A percentile compares a stretch with the other conserved stretches of the same genome.
These are phyloP conservation scores for Vigna reflexopilosa DNA, from an alignment of 306 rosid species.

Conservation along the genomic window DNA sequence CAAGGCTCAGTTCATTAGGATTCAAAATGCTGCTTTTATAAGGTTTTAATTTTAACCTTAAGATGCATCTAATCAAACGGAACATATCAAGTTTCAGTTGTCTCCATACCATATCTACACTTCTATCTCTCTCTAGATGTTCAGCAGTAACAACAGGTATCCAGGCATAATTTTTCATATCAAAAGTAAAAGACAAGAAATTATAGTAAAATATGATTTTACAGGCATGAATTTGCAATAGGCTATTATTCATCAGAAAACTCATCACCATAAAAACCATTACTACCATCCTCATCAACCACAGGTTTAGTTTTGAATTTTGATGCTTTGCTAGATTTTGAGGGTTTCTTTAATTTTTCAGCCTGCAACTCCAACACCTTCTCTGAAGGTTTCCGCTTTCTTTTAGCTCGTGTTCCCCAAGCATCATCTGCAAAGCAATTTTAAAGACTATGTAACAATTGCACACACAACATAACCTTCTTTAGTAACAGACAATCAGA, in stretches of 20 bases:
- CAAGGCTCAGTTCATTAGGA: no score
- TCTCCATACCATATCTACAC: no score
- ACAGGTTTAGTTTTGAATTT: conserved; percentile 58
- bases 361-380: conserved; percentile 89
- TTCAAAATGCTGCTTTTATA: no score
- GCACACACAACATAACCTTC: not conserved
- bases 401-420: conserved; percentile 55
- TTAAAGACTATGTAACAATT: not conserved
- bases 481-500: not conserved
- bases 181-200: not conserved
- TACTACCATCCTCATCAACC: conserved; percentile 60
- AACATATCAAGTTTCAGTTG: no score
- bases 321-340: conserved; percentile 58
- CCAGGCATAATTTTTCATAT: not conserved
- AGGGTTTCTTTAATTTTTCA: conserved; percentile 73
- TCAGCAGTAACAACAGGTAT: no score
- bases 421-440: conserved; percentile 58
- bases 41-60: no score
- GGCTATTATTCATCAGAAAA: conserved; percentile 54
- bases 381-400: conserved; percentile 87
- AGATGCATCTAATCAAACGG: no score
- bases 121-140: not conserved
- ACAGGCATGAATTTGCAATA: not conserved
- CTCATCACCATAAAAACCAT: conserved; percentile 58
- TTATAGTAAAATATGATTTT: not conserved